A percentile compares a stretch with the other conserved stretches of the same genome.
Evolutionary conservation across 371 early-diverging fungal species (phyloP).

Genomic region (Syncephalastrum monosporum): DNA sequence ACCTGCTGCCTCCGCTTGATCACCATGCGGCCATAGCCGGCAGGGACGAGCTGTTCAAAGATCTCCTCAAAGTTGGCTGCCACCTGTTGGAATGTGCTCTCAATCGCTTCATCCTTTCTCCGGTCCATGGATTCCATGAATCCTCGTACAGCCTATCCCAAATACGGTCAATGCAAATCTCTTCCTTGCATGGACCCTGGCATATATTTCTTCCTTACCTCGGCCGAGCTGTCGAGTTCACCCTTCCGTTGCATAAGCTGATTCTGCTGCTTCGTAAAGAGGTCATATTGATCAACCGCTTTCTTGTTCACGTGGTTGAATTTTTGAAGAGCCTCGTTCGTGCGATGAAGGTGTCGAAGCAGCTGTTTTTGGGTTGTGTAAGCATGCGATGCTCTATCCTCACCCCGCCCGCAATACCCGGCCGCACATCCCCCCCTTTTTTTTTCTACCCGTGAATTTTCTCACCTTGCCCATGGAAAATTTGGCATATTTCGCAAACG

Average conservation of each 20-base stretch:
- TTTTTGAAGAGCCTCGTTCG: conserved; percentile 83
- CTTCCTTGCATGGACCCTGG: not conserved
- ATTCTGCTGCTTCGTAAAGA: conserved; percentile 91
- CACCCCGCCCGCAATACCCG: not conserved
- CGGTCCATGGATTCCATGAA: conserved; percentile 90
- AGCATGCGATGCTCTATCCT: not conserved
- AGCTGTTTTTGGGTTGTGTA: conserved; percentile 31
- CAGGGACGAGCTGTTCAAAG: conserved; percentile 91
- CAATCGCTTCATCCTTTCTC: conserved; percentile 96
- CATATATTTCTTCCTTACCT: conserved; percentile 30
- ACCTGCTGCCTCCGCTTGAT: conserved; percentile 79
- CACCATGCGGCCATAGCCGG: conserved; percentile 83
- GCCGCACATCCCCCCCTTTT: not conserved
- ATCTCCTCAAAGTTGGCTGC: conserved; percentile 84
- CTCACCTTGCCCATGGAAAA: conserved; percentile 50
- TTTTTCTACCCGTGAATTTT: not conserved
- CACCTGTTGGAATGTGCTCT: conserved; percentile 93
- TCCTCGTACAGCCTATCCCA: conserved; percentile 70
- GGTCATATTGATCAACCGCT: conserved; percentile 94
- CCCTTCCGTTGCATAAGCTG: conserved; percentile 75
- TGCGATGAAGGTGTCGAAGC: conserved; percentile 72
- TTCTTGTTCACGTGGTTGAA: conserved; percentile 97
- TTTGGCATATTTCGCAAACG: conserved; percentile 71
- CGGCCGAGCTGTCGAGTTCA: conserved; percentile 84
- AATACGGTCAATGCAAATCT: conserved; percentile 3